Evolutionary conservation across 208 protist species (phyloP).

Genomic region (Crithidia thermophila): DNA sequence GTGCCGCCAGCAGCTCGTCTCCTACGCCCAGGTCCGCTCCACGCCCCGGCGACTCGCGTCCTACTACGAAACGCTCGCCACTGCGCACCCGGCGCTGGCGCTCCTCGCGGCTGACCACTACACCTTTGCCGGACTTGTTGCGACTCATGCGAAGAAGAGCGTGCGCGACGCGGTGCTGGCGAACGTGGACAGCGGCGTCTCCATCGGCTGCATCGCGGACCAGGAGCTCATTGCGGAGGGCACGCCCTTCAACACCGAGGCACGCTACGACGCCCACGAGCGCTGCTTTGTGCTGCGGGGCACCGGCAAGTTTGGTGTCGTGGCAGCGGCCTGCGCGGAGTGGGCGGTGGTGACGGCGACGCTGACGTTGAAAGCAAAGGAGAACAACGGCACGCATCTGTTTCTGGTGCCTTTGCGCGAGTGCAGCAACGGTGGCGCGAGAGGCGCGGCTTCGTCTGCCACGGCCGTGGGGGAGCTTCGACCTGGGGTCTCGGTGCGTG

Average conservation of each 20-base stretch:
- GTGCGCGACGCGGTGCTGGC: constrained; percentile 53
- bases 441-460: not conserved
- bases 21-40: constrained; percentile 83
- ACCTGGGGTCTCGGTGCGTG: constrained; percentile 47
- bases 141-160: constrained; percentile 62
- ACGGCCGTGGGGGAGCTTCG: constrained; percentile 33
- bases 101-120: constrained; percentile 82
- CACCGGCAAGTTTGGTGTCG: constrained; percentile 85
- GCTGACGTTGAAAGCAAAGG: constrained; percentile 73
- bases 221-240: constrained; percentile 80
- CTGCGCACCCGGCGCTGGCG: constrained; percentile 58
- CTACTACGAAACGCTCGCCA: constrained; percentile 83
- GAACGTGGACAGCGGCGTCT: constrained; percentile 55
- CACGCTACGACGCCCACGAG: constrained; percentile 75
- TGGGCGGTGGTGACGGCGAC: constrained; percentile 85
- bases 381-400: constrained; percentile 77
- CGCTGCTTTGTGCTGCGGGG: constrained; percentile 83
- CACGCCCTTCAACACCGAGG: constrained; percentile 81
- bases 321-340: constrained; percentile 69
- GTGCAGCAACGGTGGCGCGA: not conserved
- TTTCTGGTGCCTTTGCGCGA: constrained; percentile 80
- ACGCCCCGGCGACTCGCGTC: constrained; percentile 65
- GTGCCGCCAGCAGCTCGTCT: constrained; percentile 58
- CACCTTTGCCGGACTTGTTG: constrained; percentile 79
- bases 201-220: constrained; percentile 72